phyloP scores from a whole-genome alignment of 768 basidiomycete species.

The Suillus discolor region DNA sequence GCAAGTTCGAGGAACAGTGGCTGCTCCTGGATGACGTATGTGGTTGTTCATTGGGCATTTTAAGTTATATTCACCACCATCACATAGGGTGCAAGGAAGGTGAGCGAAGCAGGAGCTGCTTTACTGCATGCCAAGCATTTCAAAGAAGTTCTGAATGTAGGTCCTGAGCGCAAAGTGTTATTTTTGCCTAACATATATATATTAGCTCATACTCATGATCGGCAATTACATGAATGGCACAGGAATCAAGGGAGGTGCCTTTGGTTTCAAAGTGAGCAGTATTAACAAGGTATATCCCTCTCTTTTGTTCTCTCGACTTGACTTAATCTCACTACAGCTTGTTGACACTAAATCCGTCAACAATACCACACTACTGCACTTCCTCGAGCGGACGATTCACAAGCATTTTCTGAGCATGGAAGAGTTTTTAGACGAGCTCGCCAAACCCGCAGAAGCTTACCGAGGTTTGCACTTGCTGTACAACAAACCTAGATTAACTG shows the following conservation, averaged over 20 bases:
- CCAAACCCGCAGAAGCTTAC: slow-evolving; percentile 89
- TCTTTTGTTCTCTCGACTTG: not conserved
- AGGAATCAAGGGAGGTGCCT: slow-evolving; percentile 94
- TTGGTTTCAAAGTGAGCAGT: slow-evolving; percentile 95
- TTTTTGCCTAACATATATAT: slow-evolving; percentile 5
- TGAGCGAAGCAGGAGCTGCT: slow-evolving; percentile 79
- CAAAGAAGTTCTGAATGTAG: slow-evolving; percentile 85
- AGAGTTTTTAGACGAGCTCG: slow-evolving; percentile 85
- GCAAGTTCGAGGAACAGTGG: slow-evolving; percentile 86
- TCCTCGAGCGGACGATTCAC: slow-evolving; percentile 85
- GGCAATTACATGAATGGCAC: slow-evolving; percentile 99
- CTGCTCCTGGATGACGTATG: slow-evolving; percentile 78
- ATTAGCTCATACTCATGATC: slow-evolving; percentile 85
- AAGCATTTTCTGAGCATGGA: slow-evolving; percentile 90
- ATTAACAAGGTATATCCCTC: slow-evolving; percentile 80
- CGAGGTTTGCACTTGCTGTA: slow-evolving; percentile 58
- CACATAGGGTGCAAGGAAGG: slow-evolving; percentile 72
- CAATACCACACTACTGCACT: slow-evolving; percentile 93
- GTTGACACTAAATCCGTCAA: slow-evolving; percentile 97
- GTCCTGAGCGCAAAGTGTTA: slow-evolving; percentile 22
- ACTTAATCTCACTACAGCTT: slow-evolving; percentile 51
- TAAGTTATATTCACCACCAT: not conserved
- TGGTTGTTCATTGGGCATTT: slow-evolving; percentile 9
- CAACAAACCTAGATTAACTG: not conserved
- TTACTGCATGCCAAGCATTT: slow-evolving; percentile 84